phyloP scores from a whole-genome alignment of 306 rosid genomes.

The Vigna trinervia region DNA sequence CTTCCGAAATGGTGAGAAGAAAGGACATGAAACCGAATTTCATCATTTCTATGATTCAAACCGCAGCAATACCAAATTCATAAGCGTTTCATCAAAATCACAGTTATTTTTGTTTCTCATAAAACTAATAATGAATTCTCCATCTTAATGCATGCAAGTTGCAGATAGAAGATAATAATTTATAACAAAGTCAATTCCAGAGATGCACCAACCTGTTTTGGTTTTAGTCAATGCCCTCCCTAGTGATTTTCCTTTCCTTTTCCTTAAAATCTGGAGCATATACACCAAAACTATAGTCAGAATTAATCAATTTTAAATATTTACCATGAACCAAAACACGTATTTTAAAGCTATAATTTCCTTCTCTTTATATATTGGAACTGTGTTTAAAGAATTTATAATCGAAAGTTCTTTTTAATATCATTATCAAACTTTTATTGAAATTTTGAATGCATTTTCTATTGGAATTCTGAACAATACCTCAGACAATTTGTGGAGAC shows the following conservation, averaged over 20 bases:
- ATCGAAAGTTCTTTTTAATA: no score
- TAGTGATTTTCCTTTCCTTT: constrained; percentile 56
- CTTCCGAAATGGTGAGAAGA: constrained; percentile 59
- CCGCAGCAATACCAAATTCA: not conserved
- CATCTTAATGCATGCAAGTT: not conserved
- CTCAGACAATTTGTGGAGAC: constrained; percentile 56
- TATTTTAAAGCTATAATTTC: not conserved
- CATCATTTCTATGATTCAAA: constrained; percentile 57
- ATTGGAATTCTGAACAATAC: constrained; percentile 4
- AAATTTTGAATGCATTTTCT: no score
- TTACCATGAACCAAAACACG: not conserved
- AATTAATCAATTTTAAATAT: not conserved
- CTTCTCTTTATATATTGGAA: not conserved
- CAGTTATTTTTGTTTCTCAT: not conserved
- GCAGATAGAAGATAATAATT: not conserved
- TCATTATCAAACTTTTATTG: no score
- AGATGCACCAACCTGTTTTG: constrained; percentile 53
- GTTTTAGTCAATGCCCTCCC: constrained; percentile 58
- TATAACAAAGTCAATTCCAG: not conserved
- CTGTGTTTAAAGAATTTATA: no score
- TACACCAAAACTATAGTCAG: not conserved
- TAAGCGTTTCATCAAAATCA: not conserved
- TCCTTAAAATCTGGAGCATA: constrained; percentile 49
- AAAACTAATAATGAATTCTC: not conserved
- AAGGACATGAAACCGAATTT: constrained; percentile 65